These are phyloP conservation scores for Omphalotus guepiniiformis DNA, from an alignment of 768 basidiomycete genomes.

Conservation along the genomic window DNA sequence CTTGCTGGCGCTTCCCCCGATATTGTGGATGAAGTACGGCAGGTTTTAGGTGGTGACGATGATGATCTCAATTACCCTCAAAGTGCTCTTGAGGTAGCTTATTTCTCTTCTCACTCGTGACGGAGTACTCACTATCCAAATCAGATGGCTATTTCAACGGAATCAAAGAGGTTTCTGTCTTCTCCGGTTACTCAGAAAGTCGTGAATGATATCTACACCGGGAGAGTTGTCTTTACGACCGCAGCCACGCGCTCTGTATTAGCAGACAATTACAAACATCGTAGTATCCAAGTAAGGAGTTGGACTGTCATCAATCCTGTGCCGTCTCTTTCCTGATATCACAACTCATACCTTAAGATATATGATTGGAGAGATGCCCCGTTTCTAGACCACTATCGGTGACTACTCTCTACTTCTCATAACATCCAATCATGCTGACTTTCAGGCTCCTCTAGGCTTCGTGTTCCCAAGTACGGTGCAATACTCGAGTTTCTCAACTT, in stretches of 20 bases:
- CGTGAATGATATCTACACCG: slow-evolving; percentile 82
- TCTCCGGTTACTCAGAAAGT: slow-evolving; percentile 83
- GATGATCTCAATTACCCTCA: slow-evolving; percentile 65
- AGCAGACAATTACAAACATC: slow-evolving; percentile 85
- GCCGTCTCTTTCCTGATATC: neutral
- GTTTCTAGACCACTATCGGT: slow-evolving; percentile 84
- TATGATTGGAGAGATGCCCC: slow-evolving; percentile 66
- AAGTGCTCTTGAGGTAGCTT: slow-evolving; percentile 80
- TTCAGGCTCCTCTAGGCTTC: slow-evolving; percentile 43
- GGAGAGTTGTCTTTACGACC: slow-evolving; percentile 66
- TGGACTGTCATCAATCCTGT: neutral
- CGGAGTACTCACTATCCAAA: neutral
- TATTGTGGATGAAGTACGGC: slow-evolving; percentile 64
- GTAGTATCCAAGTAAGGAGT: slow-evolving; percentile 15
- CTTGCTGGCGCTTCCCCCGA: slow-evolving; percentile 69
- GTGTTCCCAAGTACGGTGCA: slow-evolving; percentile 77
- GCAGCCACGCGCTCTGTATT: slow-evolving; percentile 68
- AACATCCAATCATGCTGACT: slow-evolving; percentile 7
- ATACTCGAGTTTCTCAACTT: slow-evolving; percentile 81
- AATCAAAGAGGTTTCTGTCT: slow-evolving; percentile 79
- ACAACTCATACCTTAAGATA: slow-evolving; percentile 49
- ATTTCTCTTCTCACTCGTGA: slow-evolving; percentile 1
- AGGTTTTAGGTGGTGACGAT: slow-evolving; percentile 51
- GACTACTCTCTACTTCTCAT: slow-evolving; percentile 7
- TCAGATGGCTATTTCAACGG: slow-evolving; percentile 81